Conservation (phyloP, 1,284 basidiomycete genomes). For the Moesziomyces parantarcticus region DNA sequence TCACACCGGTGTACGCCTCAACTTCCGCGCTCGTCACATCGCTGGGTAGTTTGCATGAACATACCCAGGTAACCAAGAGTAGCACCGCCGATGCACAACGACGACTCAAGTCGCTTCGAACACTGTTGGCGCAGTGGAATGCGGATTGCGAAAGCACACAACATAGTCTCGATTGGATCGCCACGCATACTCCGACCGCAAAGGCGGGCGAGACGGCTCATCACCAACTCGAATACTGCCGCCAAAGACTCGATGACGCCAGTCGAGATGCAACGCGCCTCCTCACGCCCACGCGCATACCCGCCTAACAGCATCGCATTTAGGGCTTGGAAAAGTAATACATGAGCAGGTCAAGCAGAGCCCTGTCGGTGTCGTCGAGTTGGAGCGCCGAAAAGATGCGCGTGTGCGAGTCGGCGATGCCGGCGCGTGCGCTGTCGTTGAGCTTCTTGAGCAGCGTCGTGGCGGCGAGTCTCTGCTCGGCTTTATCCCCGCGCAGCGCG, state of each 20-base stretch:
- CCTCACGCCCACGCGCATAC: neutral
- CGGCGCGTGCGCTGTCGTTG: slow-evolving; percentile 5
- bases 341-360: slow-evolving; percentile 50
- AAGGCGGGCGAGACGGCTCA: neutral
- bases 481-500: neutral
- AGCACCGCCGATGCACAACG: slow-evolving; percentile 35
- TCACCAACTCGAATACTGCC: neutral
- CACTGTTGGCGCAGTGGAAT: slow-evolving; percentile 33
- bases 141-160: slow-evolving; percentile 35
- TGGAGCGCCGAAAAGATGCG: slow-evolving; percentile 30
- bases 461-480: slow-evolving; percentile 14
- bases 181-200: neutral
- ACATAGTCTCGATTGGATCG: slow-evolving; percentile 30
- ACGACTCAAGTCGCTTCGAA: slow-evolving; percentile 30
- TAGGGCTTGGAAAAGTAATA: slow-evolving; percentile 43
- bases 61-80: slow-evolving; percentile 42
- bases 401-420: slow-evolving; percentile 11
- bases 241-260: neutral
- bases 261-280: neutral
- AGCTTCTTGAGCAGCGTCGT: slow-evolving; percentile 28
- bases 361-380: slow-evolving; percentile 12
- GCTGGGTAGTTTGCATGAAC: slow-evolving; percentile 39
- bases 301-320: neutral
- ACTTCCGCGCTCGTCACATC: slow-evolving; percentile 20
- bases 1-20: slow-evolving; percentile 21